phyloP scores from a whole-genome alignment of 805 yeast species.

The Starmera caribaea region DNA sequence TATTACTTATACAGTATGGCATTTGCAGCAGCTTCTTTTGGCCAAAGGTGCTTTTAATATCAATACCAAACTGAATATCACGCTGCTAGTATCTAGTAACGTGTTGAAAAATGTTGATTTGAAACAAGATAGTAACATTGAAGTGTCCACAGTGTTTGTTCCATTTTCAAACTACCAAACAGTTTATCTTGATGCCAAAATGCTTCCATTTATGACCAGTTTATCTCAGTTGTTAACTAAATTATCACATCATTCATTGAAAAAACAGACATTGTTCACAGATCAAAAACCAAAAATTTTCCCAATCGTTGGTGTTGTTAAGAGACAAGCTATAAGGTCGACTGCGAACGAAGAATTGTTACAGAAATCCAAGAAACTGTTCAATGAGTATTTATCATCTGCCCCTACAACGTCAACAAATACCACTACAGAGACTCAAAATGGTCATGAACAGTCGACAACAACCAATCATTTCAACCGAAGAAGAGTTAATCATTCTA shows the following conservation, averaged over 20 bases:
- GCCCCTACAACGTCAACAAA: too few relatives aligned
- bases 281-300: conserved; percentile 3
- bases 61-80: background rate
- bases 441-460: too few relatives aligned
- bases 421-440: too few relatives aligned
- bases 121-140: background rate
- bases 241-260: background rate
- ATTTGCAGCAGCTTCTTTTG: too few relatives aligned
- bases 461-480: too few relatives aligned
- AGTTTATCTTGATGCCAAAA: conserved; percentile 1
- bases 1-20: too few relatives aligned
- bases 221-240: background rate
- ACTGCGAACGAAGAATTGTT: conserved; percentile 6
- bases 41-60: background rate
- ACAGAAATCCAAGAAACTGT: conserved; percentile 3
- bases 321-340: conserved; percentile 1
- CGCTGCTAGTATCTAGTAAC: conserved; percentile 1
- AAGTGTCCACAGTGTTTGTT: conserved; percentile 5
- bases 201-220: background rate
- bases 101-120: background rate
- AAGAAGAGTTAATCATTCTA: too few relatives aligned
- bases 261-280: background rate
- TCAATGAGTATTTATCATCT: conserved; percentile 2
- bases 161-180: conserved; percentile 11
- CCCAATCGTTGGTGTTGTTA: conserved; percentile 4